Percentiles rank a stretch among this genome's conserved stretches.
These are phyloP conservation scores for Colletotrichum viniferum DNA, from an alignment of 2,329 filamentous ascomycete genomes.

Conservation along the genomic window DNA sequence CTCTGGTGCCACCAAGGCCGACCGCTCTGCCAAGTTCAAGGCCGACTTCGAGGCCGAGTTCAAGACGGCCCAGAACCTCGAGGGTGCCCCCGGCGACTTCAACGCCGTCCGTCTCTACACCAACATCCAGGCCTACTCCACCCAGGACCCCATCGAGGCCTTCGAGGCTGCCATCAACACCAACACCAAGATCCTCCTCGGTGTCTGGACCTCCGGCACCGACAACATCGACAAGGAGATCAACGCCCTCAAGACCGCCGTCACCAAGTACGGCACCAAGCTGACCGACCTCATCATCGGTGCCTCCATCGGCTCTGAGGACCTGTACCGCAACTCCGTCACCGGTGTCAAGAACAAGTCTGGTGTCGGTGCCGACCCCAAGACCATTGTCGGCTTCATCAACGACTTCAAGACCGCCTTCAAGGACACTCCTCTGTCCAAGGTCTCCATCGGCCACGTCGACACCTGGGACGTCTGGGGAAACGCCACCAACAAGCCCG, in stretches of 20 bases:
- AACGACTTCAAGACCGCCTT: conserved; percentile 65
- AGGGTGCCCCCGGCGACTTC: conserved; percentile 57
- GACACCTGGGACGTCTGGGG: conserved; percentile 72
- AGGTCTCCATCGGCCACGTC: conserved; percentile 65
- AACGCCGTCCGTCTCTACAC: conserved; percentile 70
- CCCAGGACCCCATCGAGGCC: conserved; percentile 80
- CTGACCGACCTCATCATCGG: conserved; percentile 65
- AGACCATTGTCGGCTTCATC: conserved; percentile 69
- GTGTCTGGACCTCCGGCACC: conserved; percentile 65
- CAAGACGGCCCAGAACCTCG: conserved; percentile 42
- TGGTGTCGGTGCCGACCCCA: conserved; percentile 63
- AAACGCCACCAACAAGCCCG: conserved; percentile 61
- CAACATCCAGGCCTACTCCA: conserved; percentile 67
- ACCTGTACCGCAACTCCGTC: conserved; percentile 66
- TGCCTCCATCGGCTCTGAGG: conserved; percentile 70
- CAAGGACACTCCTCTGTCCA: conserved; percentile 44
- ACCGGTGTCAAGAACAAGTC: conserved; percentile 68
- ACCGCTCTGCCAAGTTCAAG: conserved; percentile 57
- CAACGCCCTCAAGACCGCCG: conserved; percentile 60
- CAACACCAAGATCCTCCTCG: conserved; percentile 65
- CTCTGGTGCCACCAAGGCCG: conserved; percentile 50
- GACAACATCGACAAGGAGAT: conserved; percentile 64
- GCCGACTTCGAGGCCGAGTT: conserved; percentile 53
- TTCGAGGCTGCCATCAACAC: conserved; percentile 73
- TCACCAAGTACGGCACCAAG: conserved; percentile 54